phyloP scores from a whole-genome alignment of 192 early-diverging fungal genomes.

The Dimargaris xerosporica region DNA sequence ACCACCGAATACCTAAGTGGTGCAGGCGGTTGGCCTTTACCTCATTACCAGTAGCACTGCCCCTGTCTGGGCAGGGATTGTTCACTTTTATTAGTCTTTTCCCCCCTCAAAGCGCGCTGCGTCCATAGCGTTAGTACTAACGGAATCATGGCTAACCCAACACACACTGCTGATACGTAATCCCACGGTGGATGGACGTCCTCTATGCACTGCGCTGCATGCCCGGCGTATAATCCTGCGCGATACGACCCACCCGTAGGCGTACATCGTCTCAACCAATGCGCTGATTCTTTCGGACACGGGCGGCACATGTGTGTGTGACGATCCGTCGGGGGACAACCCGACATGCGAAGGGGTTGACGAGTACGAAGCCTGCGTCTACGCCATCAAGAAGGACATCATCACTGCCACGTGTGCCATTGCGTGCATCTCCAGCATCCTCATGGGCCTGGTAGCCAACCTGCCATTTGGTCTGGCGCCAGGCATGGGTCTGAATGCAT shows the following conservation, averaged over 20 bases:
- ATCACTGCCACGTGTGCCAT: conserved; percentile 59
- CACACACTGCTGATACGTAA: neutral
- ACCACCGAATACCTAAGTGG: no score
- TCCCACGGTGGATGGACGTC: neutral
- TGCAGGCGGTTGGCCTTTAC: no score
- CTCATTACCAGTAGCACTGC: no score
- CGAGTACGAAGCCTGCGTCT: conserved; percentile 45
- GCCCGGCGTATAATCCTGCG: neutral
- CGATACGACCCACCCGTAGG: neutral
- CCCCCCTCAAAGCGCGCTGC: neutral
- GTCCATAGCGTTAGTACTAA: neutral
- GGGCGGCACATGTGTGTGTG: conserved; percentile 66
- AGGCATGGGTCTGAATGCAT: conserved; percentile 71
- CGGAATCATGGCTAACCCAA: neutral
- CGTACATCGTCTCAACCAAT: conserved; percentile 57
- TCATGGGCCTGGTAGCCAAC: conserved; percentile 58
- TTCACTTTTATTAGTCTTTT: conserved; percentile 14
- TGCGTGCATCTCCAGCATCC: conserved; percentile 42
- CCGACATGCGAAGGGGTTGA: conserved; percentile 39
- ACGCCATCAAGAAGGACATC: conserved; percentile 45
- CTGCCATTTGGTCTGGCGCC: conserved; percentile 68
- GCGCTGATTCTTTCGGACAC: conserved; percentile 59
- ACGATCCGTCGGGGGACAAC: conserved; percentile 24
- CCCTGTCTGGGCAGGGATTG: neutral
- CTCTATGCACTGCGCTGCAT: neutral